Percentiles rank a stretch among this genome's conserved stretches.
Conservation (phyloP, 805 yeast genomes). For the Candida easanensis region DNA sequence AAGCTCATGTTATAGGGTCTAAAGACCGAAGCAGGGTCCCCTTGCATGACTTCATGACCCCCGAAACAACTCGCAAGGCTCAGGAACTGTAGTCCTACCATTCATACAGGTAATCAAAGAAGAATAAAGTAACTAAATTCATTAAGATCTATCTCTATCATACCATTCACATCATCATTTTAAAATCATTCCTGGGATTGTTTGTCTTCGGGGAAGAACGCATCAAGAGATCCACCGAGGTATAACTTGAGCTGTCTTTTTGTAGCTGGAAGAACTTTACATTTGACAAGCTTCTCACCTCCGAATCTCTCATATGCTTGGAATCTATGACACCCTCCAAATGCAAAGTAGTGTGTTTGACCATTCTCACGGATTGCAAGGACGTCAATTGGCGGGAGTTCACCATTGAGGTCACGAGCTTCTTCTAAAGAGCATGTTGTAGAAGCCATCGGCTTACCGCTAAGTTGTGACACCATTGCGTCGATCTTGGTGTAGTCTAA, state of each 20-base stretch:
- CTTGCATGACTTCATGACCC: too few relatives aligned
- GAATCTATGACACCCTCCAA: constrained; percentile 89
- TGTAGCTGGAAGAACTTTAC: constrained; percentile 75
- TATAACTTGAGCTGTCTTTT: constrained; percentile 63
- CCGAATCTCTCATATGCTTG: constrained; percentile 72
- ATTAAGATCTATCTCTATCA: too few relatives aligned
- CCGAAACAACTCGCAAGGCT: too few relatives aligned
- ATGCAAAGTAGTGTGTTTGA: constrained; percentile 65
- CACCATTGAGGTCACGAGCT: constrained; percentile 44
- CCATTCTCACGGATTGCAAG: constrained; percentile 64
- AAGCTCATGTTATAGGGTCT: too few relatives aligned
- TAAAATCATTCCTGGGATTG: background rate
- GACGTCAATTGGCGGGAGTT: constrained; percentile 81
- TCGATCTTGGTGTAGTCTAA: constrained; percentile 71
- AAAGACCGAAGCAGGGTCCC: too few relatives aligned
- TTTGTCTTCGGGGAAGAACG: constrained; percentile 23
- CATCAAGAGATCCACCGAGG: constrained; percentile 65
- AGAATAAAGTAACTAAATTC: too few relatives aligned
- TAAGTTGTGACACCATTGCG: constrained; percentile 71
- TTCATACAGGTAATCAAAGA: too few relatives aligned
- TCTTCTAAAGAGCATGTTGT: constrained; percentile 50
- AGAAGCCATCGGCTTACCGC: constrained; percentile 62
- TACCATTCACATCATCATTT: too few relatives aligned
- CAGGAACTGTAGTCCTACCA: too few relatives aligned
- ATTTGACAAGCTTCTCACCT: constrained; percentile 53